Percentiles rank a stretch among this genome's conserved stretches.
Conservation (phyloP, 495 filamentous ascomycete species). For the Venustampulla echinocandica region DNA sequence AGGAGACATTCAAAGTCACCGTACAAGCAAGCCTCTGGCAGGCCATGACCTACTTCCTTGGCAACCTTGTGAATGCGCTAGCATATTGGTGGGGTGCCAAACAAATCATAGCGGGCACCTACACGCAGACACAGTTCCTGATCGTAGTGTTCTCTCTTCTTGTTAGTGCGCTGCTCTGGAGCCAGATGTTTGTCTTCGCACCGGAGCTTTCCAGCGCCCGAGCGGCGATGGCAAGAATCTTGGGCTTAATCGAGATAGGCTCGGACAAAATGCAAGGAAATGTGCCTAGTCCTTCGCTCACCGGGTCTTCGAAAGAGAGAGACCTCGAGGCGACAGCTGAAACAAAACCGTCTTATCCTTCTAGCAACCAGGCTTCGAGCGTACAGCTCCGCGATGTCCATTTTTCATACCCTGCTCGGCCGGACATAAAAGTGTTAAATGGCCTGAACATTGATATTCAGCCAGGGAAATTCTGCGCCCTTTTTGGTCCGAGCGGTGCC, state of each 20-base stretch:
- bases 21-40: slow-evolving; percentile 43
- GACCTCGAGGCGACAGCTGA: neutral
- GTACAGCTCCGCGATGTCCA: slow-evolving; percentile 28
- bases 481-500: slow-evolving; percentile 49
- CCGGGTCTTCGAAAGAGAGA: neutral
- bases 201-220: slow-evolving; percentile 51
- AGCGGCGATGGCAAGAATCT: slow-evolving; percentile 37
- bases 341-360: neutral
- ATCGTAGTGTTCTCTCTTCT: slow-evolving; percentile 54
- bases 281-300: too few relatives aligned
- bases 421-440: slow-evolving; percentile 32
- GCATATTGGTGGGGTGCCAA: slow-evolving; percentile 60
- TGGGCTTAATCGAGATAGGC: slow-evolving; percentile 34
- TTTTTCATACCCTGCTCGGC: slow-evolving; percentile 43
- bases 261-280: slow-evolving; percentile 2
- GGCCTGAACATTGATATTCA: slow-evolving; percentile 30
- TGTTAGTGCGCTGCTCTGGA: slow-evolving; percentile 50
- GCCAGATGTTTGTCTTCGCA: slow-evolving; percentile 56
- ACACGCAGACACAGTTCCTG: slow-evolving; percentile 53
- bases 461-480: slow-evolving; percentile 39
- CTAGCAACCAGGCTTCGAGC: neutral
- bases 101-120: slow-evolving; percentile 45
- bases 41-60: slow-evolving; percentile 43
- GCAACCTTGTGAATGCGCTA: slow-evolving; percentile 52
- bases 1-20: slow-evolving; percentile 24